Conservation (phyloP, 176 grass and related monocot genomes). For the Paspalum vaginatum region DNA sequence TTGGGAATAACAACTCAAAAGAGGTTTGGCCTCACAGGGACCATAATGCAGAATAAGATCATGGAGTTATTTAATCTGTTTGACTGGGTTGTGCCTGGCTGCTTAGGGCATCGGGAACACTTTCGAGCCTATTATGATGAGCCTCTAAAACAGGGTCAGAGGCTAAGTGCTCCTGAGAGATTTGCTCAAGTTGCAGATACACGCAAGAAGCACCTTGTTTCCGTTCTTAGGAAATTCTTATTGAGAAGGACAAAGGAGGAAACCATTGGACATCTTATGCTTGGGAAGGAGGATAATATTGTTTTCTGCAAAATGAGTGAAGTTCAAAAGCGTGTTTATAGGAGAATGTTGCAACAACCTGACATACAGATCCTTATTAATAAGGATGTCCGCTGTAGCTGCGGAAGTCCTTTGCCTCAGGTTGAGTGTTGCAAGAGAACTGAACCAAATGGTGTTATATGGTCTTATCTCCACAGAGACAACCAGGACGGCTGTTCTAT, state of each 20-base stretch:
- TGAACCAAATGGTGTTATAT: slow-evolving; percentile 86
- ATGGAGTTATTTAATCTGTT: slow-evolving; percentile 98
- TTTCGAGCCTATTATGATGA: slow-evolving; percentile 90
- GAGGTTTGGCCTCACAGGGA: slow-evolving; percentile 88
- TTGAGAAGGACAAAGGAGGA: slow-evolving; percentile 96
- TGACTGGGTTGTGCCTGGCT: slow-evolving; percentile 90
- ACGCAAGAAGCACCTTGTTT: slow-evolving; percentile 86
- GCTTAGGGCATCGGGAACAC: slow-evolving; percentile 82
- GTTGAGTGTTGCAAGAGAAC: slow-evolving; percentile 86
- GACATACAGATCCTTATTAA: slow-evolving; percentile 95
- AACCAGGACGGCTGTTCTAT: slow-evolving; percentile 80
- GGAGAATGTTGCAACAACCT: slow-evolving; percentile 94
- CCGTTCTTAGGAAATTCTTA: slow-evolving; percentile 76
- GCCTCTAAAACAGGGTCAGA: slow-evolving; percentile 89
- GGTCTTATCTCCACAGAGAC: slow-evolving; percentile 93
- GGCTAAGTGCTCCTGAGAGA: slow-evolving; percentile 88
- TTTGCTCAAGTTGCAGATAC: slow-evolving; percentile 83
- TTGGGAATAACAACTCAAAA: slow-evolving; percentile 82
- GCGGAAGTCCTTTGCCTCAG: slow-evolving; percentile 84
- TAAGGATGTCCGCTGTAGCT: slow-evolving; percentile 83
- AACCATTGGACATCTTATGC: slow-evolving; percentile 97
- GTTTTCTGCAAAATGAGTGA: slow-evolving; percentile 98
- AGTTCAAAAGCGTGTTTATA: slow-evolving; percentile 91
- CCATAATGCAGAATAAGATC: slow-evolving; percentile 93
- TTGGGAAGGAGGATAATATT: slow-evolving; percentile 98